Percentiles rank a stretch among this genome's conserved stretches.
These are phyloP conservation scores for Coemansia sp. DNA, from an alignment of 192 early-diverging fungal species.

Conservation along the genomic window DNA sequence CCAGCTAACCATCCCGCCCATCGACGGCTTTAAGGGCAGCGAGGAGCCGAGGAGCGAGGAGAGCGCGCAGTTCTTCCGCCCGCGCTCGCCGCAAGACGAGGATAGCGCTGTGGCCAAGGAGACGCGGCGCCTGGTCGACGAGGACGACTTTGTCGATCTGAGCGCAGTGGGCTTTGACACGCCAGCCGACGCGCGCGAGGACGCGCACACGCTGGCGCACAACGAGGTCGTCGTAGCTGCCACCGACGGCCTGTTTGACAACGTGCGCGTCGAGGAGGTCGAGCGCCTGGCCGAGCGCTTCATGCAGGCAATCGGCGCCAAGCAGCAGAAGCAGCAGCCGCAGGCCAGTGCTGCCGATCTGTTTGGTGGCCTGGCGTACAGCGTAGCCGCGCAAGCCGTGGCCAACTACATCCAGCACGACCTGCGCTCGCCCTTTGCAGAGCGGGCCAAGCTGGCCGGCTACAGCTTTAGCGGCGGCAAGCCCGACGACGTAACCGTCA, in stretches of 20 bases:
- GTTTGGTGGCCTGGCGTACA: conserved; percentile 53
- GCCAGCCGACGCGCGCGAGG: conserved; percentile 34
- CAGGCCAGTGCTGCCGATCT: conserved; percentile 20
- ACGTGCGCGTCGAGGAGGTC: conserved; percentile 49
- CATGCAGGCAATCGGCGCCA: conserved; percentile 34
- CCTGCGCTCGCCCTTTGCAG: conserved; percentile 54
- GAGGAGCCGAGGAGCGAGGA: conserved; percentile 10
- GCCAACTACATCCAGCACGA: conserved; percentile 52
- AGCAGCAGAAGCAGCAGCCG: conserved; percentile 6
- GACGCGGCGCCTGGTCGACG: conserved; percentile 13
- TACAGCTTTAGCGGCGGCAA: conserved; percentile 51
- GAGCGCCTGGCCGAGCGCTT: conserved; percentile 48
- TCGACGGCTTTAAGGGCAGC: conserved; percentile 1
- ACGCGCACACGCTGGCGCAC: conserved; percentile 24
- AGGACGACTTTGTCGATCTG: conserved; percentile 43
- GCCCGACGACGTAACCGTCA: conserved; percentile 55
- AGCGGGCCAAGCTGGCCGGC: conserved; percentile 53
- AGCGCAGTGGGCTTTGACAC: conserved; percentile 37
- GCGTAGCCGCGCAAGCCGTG: conserved; percentile 48
- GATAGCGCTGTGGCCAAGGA: not conserved
- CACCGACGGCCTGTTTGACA: conserved; percentile 57
- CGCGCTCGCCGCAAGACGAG: conserved; percentile 6
- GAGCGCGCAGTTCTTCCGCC: conserved; percentile 46
- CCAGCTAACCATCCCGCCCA: conserved; percentile 51
- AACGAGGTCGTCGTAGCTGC: conserved; percentile 49